These are phyloP conservation scores for Salix brachista DNA, from an alignment of 345 rosid genomes.

Conservation along the genomic window DNA sequence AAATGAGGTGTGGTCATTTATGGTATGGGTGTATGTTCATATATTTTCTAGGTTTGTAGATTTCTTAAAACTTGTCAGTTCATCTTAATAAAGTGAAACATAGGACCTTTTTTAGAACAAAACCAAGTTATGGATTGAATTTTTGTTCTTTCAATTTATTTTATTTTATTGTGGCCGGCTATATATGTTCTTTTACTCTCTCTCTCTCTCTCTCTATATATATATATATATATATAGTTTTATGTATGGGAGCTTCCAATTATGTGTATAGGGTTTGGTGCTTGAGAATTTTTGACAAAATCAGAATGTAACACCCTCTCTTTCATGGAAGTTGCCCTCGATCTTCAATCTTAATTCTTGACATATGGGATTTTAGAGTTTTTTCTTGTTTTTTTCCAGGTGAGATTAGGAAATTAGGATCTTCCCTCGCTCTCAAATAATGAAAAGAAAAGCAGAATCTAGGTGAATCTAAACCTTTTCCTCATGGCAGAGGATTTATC, in stretches of 20 bases:
- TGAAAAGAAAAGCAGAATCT: background rate
- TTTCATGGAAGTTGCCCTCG: background rate
- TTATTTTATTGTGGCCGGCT: background rate
- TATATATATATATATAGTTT: background rate
- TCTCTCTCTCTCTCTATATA: too few relatives aligned
- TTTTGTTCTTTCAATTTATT: background rate
- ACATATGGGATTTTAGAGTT: background rate
- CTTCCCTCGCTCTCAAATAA: background rate
- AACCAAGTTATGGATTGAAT: background rate
- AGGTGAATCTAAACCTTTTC: background rate
- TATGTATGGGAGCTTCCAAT: slow-evolving; percentile 24
- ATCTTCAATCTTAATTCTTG: background rate
- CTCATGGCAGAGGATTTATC: slow-evolving; percentile 6
- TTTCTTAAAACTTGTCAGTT: background rate
- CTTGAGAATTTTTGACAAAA: slow-evolving; percentile 10
- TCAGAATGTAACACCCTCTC: background rate
- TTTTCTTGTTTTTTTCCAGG: background rate
- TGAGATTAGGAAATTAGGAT: background rate
- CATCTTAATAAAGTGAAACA: slow-evolving; percentile 29
- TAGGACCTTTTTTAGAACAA: slow-evolving; percentile 4
- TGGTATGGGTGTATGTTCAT: background rate
- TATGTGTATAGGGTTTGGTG: slow-evolving; percentile 21
- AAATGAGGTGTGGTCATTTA: background rate
- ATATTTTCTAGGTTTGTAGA: background rate
- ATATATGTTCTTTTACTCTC: background rate